Conservation (phyloP, 768 basidiomycete genomes). For the Chalciporus pseudorubinellus region DNA sequence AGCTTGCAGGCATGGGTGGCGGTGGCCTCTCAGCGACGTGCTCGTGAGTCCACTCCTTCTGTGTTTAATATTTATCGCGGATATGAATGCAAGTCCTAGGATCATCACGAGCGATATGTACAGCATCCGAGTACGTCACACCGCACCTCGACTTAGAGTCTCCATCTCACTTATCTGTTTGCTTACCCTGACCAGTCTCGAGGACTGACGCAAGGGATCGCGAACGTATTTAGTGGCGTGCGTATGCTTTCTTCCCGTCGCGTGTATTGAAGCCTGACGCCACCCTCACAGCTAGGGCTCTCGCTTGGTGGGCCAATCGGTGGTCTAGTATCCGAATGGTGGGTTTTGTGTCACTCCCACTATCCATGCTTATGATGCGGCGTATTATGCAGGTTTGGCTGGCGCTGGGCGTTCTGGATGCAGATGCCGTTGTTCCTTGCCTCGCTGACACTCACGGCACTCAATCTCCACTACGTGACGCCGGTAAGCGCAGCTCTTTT, state of each 20-base stretch:
- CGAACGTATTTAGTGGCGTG: too few relatives aligned
- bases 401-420: constrained; percentile 13
- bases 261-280: too few relatives aligned
- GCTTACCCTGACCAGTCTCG: too few relatives aligned
- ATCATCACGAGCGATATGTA: constrained; percentile 16
- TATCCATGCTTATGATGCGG: too few relatives aligned
- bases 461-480: constrained; percentile 6
- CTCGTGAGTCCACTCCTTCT: not conserved
- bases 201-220: too few relatives aligned
- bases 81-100: not conserved
- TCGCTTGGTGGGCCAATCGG: constrained; percentile 10
- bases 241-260: too few relatives aligned
- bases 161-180: too few relatives aligned
- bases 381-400: constrained; percentile 12
- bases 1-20: not conserved
- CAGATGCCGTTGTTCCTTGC: constrained; percentile 9
- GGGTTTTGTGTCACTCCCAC: not conserved
- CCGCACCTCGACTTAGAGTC: too few relatives aligned
- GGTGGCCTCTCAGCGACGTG: not conserved
- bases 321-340: constrained; percentile 12
- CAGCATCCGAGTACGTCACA: constrained; percentile 5
- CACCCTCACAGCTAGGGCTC: too few relatives aligned
- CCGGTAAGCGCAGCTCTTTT: constrained; percentile 2
- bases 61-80: not conserved
- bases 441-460: constrained; percentile 3